Evolutionary conservation across 1,139 yeast genomes (phyloP).

Genomic region (Meyerozyma guilliermondii): DNA sequence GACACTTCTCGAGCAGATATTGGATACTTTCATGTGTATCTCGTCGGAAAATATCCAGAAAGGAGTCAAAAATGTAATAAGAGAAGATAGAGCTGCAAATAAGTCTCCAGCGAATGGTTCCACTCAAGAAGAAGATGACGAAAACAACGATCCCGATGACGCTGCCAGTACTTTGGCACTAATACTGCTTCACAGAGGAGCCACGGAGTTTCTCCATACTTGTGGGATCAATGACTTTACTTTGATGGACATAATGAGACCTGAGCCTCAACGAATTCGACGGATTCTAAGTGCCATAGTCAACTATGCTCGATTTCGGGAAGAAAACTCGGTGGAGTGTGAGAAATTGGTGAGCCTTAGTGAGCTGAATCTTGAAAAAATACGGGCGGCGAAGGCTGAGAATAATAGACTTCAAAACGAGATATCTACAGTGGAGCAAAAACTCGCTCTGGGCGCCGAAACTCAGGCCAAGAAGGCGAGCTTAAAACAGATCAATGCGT

Average conservation of each 20-base stretch:
- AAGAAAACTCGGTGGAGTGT: slow-evolving; percentile 66
- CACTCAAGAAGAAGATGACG: slow-evolving; percentile 6
- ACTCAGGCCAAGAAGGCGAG: slow-evolving; percentile 22
- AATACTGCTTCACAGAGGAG: slow-evolving; percentile 53
- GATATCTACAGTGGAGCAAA: slow-evolving; percentile 3
- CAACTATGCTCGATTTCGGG: slow-evolving; percentile 80
- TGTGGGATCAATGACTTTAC: slow-evolving; percentile 80
- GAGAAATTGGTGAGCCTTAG: slow-evolving; percentile 37
- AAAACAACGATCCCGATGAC: slow-evolving; percentile 32
- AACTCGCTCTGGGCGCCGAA: slow-evolving; percentile 14
- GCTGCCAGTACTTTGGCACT: slow-evolving; percentile 17
- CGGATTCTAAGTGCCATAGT: slow-evolving; percentile 78
- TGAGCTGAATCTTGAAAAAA: slow-evolving; percentile 7
- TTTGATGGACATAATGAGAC: slow-evolving; percentile 58
- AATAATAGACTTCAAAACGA: slow-evolving; percentile 5
- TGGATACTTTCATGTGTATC: slow-evolving; percentile 61
- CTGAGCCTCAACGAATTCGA: slow-evolving; percentile 62
- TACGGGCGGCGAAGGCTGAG: slow-evolving; percentile 6
- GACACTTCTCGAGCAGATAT: slow-evolving; percentile 61
- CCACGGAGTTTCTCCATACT: slow-evolving; percentile 57
- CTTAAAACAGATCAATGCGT: slow-evolving; percentile 45
- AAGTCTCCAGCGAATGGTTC: background rate
- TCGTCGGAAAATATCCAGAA: slow-evolving; percentile 13
- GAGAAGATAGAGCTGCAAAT: background rate
- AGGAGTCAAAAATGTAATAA: slow-evolving; percentile 2